Percentiles rank a stretch among this genome's conserved stretches.
These are phyloP conservation scores for Solanum hybrid DNA, from an alignment of 305 asterid species.

Conservation along the genomic window DNA sequence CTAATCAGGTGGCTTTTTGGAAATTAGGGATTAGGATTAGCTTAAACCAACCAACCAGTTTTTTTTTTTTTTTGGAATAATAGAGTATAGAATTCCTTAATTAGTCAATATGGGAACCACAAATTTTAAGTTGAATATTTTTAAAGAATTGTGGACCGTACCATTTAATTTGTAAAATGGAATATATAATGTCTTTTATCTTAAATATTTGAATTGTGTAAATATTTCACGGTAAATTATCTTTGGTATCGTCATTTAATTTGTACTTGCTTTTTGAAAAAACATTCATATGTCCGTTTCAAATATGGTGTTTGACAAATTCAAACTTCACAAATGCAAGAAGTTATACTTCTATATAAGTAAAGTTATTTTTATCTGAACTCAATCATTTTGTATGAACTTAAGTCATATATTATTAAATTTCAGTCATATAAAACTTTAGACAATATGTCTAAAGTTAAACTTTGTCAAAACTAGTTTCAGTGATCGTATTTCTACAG, in stretches of 20 bases:
- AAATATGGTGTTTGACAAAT: neutral
- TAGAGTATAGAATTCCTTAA: neutral
- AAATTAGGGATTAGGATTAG: neutral
- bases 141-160: neutral
- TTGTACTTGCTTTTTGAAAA: neutral
- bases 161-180: neutral
- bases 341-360: neutral
- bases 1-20: neutral
- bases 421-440: too few species aligned
- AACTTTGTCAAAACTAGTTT: neutral
- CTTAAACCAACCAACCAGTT: neutral
- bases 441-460: neutral
- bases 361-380: neutral
- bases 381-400: neutral
- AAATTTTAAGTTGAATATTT: neutral
- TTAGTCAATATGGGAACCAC: neutral
- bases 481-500: rapidly evolving
- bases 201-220: neutral
- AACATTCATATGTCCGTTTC: neutral
- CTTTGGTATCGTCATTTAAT: neutral
- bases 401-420: neutral
- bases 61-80: neutral
- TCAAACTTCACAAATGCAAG: neutral
- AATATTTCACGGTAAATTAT: neutral
- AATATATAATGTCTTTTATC: neutral